Conservation (phyloP, 495 filamentous ascomycete genomes). For the Aspergillus haitiensis region DNA sequence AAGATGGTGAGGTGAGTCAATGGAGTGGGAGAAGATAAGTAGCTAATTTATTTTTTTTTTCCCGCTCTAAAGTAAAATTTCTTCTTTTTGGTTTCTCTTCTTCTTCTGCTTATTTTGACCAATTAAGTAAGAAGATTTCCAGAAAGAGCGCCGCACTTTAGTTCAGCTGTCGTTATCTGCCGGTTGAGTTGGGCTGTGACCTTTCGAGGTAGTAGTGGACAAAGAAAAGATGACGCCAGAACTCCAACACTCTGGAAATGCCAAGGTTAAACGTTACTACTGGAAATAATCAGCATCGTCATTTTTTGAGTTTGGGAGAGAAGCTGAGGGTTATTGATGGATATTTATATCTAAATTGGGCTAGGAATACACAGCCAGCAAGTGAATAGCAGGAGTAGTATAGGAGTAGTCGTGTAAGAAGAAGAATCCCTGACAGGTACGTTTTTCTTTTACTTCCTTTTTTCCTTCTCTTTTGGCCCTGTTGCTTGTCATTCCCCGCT, state of each 20-base stretch:
- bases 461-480: neutral
- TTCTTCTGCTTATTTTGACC: neutral
- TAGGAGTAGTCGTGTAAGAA: no score
- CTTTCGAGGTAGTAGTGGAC: neutral
- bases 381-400: no score
- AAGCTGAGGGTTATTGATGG: no score
- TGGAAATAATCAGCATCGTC: neutral
- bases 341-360: no score
- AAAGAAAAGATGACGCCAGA: constrained; percentile 13
- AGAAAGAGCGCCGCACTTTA: constrained; percentile 9
- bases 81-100: neutral
- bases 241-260: constrained; percentile 13
- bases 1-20: no score
- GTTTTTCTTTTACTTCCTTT: neutral
- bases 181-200: neutral
- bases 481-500: neutral
- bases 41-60: no score
- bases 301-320: neutral
- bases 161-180: neutral
- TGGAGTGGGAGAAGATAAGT: no score
- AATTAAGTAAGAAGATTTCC: neutral
- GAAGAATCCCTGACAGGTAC: neutral
- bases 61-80: neutral
- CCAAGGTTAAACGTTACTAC: constrained; percentile 17
- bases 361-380: no score